Base-by-base conservation (phyloP, 306 rosid species). In the Pyrus communis region DNA sequence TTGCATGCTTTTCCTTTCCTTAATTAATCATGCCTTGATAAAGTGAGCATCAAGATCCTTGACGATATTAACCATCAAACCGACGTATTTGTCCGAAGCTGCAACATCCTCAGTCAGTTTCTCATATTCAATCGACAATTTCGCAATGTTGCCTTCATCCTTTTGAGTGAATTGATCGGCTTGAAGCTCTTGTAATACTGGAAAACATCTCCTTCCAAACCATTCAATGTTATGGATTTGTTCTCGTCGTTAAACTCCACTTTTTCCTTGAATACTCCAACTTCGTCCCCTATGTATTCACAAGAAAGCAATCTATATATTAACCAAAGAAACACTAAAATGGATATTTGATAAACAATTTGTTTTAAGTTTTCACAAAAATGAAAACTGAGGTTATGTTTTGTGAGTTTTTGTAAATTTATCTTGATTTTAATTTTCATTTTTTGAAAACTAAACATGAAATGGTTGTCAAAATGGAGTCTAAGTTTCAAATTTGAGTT, bases 41-140 rank as follows among this genome's bases (percentile, higher is more conserved):
- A 83, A 54, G 79, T 83, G 82, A 1, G 76, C 73, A 38, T 83
- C 87, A 18, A 83, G 75, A 40, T 81, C 87, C 30, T 83, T 81
- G 31, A 78, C 61, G 43, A 86, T 0, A 13, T 17, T 25, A 9
- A 10, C 61, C 89, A 86, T 81, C 61, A 69, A 0, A 17, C 62
- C 51, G 3, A 81, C 38, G 21, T 86, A 86, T 38, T 78, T 81
- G 31, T 62, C 60, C 2, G 89, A 82, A 27, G 35, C 38, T 49
- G 85, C 82, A 19, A 61, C 59, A 5, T 54, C 67, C 43, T 33
- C 38, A 33, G 38, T 23, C 25, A 75, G 55, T 55, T 83, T 84
- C 75, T 83, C 89, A 70, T 72, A 81, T 45, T 78, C 82, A 22
- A 81, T 22, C 9, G 61, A 63, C 62, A 83, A 13, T 14, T 69